Evolutionary conservation across 345 rosid species (phyloP).

Genomic region (Lepidium aucheri): DNA sequence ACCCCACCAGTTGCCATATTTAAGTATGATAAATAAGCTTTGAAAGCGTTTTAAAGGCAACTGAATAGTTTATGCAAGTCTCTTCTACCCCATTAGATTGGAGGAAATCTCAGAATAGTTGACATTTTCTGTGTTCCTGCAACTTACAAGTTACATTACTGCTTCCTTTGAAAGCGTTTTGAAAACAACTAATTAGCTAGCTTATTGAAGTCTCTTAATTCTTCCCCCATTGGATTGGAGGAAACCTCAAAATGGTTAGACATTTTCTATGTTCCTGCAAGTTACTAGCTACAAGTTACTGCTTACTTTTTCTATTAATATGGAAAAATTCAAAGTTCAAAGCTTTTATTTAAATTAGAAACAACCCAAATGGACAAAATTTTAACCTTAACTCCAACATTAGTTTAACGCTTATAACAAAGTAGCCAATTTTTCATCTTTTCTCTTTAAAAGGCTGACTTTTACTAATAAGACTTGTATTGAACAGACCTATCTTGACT

Average conservation of each 20-base stretch:
- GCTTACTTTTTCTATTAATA: background rate
- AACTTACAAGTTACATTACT: slow-evolving; percentile 10
- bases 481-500: slow-evolving; percentile 6
- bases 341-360: background rate
- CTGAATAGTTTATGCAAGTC: background rate
- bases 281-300: slow-evolving; percentile 10
- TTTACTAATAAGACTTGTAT: background rate
- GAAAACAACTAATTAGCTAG: background rate
- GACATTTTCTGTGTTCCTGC: slow-evolving; percentile 3
- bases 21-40: background rate
- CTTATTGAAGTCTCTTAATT: slow-evolving; percentile 9
- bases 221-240: background rate
- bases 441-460: too few relatives aligned
- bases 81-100: background rate
- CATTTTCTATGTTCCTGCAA: slow-evolving; percentile 1
- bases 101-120: background rate
- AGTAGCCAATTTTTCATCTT: background rate
- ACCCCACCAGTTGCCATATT: background rate
- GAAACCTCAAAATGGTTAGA: background rate
- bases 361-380: background rate
- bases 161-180: background rate
- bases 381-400: background rate
- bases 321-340: slow-evolving; percentile 5
- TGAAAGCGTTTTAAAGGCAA: background rate
- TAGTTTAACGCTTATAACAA: background rate